Conservation (phyloP, 225 moss, liverwort and hornwort genomes). For the Ulota crispa region DNA sequence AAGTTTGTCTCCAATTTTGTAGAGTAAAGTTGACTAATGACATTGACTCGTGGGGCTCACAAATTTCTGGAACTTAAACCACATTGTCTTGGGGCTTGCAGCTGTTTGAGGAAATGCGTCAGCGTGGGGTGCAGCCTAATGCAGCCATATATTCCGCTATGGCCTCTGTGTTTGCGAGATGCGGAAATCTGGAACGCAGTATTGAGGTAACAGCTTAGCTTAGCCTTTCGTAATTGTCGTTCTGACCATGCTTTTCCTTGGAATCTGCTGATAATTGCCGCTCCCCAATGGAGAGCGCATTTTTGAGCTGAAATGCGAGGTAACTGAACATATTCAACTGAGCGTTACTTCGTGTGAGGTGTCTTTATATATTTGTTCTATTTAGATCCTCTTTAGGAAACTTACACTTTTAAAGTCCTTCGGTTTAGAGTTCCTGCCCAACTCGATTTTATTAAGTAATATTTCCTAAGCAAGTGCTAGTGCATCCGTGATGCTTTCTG, state of each 20-base stretch:
- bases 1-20: neutral
- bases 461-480: neutral
- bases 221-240: neutral
- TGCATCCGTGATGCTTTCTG: neutral
- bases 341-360: neutral
- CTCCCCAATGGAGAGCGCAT: neutral
- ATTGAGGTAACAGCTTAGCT: constrained; percentile 47
- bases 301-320: neutral
- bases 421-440: neutral
- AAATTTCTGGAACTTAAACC: constrained; percentile 3
- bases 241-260: neutral
- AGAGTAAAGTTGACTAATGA: neutral
- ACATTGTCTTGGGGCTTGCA: constrained; percentile 22
- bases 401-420: neutral
- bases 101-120: constrained; percentile 50
- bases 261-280: neutral
- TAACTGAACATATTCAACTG: neutral
- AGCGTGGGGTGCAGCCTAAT: constrained; percentile 42
- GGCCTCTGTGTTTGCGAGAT: constrained; percentile 64
- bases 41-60: neutral
- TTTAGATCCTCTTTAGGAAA: neutral
- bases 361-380: neutral
- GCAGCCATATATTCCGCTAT: constrained; percentile 57
- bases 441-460: neutral
- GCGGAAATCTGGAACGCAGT: constrained; percentile 59